Evolutionary conservation across 2,329 filamentous ascomycete species (phyloP), one percentile per base, ranked within the genome.

Genomic region (Fusarium odoratissimum): DNA sequence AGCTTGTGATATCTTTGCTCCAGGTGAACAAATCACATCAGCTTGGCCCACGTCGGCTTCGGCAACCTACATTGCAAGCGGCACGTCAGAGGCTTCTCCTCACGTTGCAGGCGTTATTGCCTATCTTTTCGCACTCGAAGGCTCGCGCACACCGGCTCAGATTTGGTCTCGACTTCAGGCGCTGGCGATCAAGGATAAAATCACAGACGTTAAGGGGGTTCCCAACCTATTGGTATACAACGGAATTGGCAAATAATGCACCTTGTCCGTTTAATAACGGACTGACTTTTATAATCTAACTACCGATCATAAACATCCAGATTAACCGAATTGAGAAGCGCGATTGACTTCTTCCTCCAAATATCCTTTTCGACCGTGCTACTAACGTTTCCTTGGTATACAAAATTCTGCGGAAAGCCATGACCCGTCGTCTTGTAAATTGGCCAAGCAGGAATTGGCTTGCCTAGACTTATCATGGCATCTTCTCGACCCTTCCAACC

Each of bases 71-170:
- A 67, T 49, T 0, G 37, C 63, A 6, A 67, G 59, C 10, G 73
- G 75, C 3, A 77, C 75, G 0, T 76, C 75, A 1, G 63, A 67
- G 58, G 71, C 76, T 2, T 55, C 74, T 8, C 74, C 76, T 0
- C 51, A 77, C 52, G 74, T 77, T 42, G 75, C 75, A 4, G 75
- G 75, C 4, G 21, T 76, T 4, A 42, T 69, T 13, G 71, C 73
- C 0, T 77, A 77, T 28, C 45, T 77, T 12, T n/a, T 73, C 3
- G 67, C 56, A 4, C 51, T 77, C 19, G 75, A 77, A 25, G 73
- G 73, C 0, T 44, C 72, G 1, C 60, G 57, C 3, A 67, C 63
- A 0, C 72, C 60, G 3, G 54, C 45, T 41, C 42, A 68, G 31
- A 46, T 72, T 1, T 55, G 56, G 45, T 46, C 59, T 0, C 54